Conservation (phyloP, 257 asterid species). For the Rehmannia glutinosa region DNA sequence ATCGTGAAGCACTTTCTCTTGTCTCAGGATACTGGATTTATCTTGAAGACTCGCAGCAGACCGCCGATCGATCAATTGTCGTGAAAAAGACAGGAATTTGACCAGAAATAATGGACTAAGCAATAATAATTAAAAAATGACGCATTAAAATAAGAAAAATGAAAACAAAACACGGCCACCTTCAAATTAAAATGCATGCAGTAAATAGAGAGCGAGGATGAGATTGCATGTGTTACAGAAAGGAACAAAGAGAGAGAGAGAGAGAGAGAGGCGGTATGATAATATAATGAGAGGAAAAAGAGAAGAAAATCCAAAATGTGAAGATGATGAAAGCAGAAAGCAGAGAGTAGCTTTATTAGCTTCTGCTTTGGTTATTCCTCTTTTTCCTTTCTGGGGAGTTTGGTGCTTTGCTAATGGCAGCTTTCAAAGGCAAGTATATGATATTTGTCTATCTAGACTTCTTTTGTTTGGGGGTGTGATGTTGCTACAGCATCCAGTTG, state of each 20-base stretch:
- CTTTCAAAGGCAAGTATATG: slow-evolving; percentile 22
- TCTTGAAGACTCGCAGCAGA: slow-evolving; percentile 18
- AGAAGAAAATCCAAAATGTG: slow-evolving; percentile 25
- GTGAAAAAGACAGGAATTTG: slow-evolving; percentile 24
- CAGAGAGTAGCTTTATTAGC: slow-evolving; percentile 51
- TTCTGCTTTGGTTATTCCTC: slow-evolving; percentile 32
- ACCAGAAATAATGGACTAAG: slow-evolving; percentile 2
- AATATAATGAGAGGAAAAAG: background rate
- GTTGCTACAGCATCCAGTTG: too few relatives aligned
- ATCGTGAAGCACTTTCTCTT: slow-evolving; percentile 16
- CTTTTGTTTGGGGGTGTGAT: too few relatives aligned
- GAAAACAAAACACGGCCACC: background rate
- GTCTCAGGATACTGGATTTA: slow-evolving; percentile 21
- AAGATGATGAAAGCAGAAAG: slow-evolving; percentile 27
- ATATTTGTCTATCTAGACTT: too few relatives aligned
- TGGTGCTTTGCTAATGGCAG: slow-evolving; percentile 30
- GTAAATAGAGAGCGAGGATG: slow-evolving; percentile 2
- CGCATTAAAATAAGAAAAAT: background rate
- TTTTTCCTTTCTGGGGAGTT: slow-evolving; percentile 20
- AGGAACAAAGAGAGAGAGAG: background rate
- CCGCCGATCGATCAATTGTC: slow-evolving; percentile 30
- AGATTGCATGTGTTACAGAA: slow-evolving; percentile 17
- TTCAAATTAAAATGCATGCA: slow-evolving; percentile 28
- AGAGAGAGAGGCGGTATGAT: background rate
- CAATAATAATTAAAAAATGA: background rate